Conservation (phyloP, 495 filamentous ascomycete genomes). For the Penicillium lagena region DNA sequence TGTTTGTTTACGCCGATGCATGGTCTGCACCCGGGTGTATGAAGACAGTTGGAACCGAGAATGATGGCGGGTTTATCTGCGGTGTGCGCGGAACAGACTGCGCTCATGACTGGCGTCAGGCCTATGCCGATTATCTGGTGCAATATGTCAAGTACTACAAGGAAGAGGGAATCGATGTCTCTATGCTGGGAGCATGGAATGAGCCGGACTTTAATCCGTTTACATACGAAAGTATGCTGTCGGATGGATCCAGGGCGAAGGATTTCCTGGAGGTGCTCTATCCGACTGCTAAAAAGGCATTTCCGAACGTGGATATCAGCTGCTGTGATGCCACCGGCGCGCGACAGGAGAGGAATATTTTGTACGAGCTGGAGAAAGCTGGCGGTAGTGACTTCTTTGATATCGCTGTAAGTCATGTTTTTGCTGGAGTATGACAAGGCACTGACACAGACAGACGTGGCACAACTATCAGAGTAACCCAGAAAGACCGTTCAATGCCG, state of each 20-base stretch:
- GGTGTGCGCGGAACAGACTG: constrained; percentile 34
- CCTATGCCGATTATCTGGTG: constrained; percentile 44
- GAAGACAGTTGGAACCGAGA: constrained; percentile 39
- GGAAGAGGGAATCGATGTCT: constrained; percentile 34
- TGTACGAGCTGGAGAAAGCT: constrained; percentile 26
- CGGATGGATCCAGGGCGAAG: background rate
- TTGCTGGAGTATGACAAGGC: no score
- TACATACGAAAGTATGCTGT: background rate
- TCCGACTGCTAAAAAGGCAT: constrained; percentile 36
- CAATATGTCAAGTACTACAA: constrained; percentile 42
- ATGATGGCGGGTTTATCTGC: constrained; percentile 35
- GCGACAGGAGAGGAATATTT: constrained; percentile 30
- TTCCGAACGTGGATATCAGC: constrained; percentile 28
- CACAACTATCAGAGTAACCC: constrained; percentile 38
- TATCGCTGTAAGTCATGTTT: constrained; percentile 6
- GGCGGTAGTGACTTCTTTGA: constrained; percentile 29
- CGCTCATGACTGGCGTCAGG: constrained; percentile 42
- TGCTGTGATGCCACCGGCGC: constrained; percentile 41
- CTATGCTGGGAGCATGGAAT: constrained; percentile 44
- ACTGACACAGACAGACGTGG: constrained; percentile 19
- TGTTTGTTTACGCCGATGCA: constrained; percentile 41
- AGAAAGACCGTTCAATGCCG: constrained; percentile 17
- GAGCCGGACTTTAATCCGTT: constrained; percentile 36
- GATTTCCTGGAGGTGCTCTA: constrained; percentile 8
- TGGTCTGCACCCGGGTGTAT: constrained; percentile 49